A percentile compares a stretch with the other conserved stretches of the same genome.
Conservation (phyloP, 805 yeast species). For the Saturnispora halmiae region DNA sequence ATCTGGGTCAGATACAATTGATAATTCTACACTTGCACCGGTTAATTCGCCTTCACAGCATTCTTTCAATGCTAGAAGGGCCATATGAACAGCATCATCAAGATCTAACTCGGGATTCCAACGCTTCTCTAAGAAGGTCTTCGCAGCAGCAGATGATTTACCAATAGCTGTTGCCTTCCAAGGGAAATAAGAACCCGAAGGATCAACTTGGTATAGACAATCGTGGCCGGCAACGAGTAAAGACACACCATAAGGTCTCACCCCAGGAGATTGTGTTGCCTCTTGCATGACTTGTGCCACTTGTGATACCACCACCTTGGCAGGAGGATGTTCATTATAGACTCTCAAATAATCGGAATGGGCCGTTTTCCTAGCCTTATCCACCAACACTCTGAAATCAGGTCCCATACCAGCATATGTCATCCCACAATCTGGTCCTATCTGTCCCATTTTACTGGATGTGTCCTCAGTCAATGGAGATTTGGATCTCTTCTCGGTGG, state of each 20-base stretch:
- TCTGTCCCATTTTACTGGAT: slow-evolving; percentile 64
- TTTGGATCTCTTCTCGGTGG: slow-evolving; percentile 87
- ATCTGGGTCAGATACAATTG: slow-evolving; percentile 76
- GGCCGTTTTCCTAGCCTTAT: slow-evolving; percentile 86
- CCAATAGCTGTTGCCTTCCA: slow-evolving; percentile 99
- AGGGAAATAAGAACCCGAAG: slow-evolving; percentile 95
- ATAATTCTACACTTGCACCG: slow-evolving; percentile 91
- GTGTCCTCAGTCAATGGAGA: slow-evolving; percentile 74
- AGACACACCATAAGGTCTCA: slow-evolving; percentile 97
- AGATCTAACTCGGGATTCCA: slow-evolving; percentile 96
- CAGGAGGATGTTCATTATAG: slow-evolving; percentile 96
- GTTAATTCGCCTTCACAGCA: slow-evolving; percentile 96
- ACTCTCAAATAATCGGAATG: slow-evolving; percentile 88
- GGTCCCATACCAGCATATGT: slow-evolving; percentile 99
- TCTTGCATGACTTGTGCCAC: slow-evolving; percentile 96
- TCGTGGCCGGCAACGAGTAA: slow-evolving; percentile 91
- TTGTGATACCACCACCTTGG: slow-evolving; percentile 85
- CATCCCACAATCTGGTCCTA: slow-evolving; percentile 95
- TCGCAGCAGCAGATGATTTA: slow-evolving; percentile 90
- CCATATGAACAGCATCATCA: slow-evolving; percentile 97
- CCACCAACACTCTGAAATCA: slow-evolving; percentile 89
- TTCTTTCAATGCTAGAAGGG: slow-evolving; percentile 87
- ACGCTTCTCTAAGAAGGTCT: slow-evolving; percentile 93
- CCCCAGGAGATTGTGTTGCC: slow-evolving; percentile 32
- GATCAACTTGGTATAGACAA: slow-evolving; percentile 93